Base-by-base conservation (phyloP, 495 filamentous ascomycete genomes). In the Aspergillus biplanus region DNA sequence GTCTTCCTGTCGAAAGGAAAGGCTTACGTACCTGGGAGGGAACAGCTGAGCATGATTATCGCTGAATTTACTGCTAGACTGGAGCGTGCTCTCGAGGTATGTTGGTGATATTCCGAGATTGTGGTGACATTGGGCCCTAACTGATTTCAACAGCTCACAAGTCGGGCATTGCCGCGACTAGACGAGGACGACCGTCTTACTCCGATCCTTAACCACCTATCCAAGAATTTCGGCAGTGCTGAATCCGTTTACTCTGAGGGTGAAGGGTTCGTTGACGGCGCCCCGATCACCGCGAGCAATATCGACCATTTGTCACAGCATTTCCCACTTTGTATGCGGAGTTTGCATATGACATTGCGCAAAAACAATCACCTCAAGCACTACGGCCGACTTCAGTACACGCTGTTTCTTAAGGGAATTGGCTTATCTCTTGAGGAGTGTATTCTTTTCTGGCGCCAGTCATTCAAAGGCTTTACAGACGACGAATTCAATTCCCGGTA, bases 111-210 rank as follows among this genome's bases (percentile, higher is more conserved):
- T 13, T 46, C 7, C 9, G 15, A 8, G 39, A n/a, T 32, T 49
- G 13, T 50, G 47, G 6, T 39, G 7, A 16, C 4, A 33, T 18
- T 8, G 39, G 4, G 7, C 37, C 52, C 13, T 37, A 32, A 52
- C 67, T 80, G 58, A 78, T 59, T 6, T 63, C 37, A 27, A 27
- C 52, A 94, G 89, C 82, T 94, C 33, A 97, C 96, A 6, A 89
- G 92, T 33, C 89, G 93, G 48, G 92, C 92, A 5, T 83, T 98
- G 7, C 96, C 96, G 0, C 88, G 93, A 1, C 83, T 99, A 16
- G 96, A 99, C 69, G 96, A 99, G 79, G 95, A 99, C 71, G 93
- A 97, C 74, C 91, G 96, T 37, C 85, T 99, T 16, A 90, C 91
- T 1, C 96, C 96, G 0, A 98, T 99, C 71, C 84, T 99, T 34